A percentile compares a stretch with the other conserved stretches of the same genome.
These are phyloP conservation scores for Phytophthora quininea DNA, from an alignment of 352 stramenopile species.

Conservation along the genomic window DNA sequence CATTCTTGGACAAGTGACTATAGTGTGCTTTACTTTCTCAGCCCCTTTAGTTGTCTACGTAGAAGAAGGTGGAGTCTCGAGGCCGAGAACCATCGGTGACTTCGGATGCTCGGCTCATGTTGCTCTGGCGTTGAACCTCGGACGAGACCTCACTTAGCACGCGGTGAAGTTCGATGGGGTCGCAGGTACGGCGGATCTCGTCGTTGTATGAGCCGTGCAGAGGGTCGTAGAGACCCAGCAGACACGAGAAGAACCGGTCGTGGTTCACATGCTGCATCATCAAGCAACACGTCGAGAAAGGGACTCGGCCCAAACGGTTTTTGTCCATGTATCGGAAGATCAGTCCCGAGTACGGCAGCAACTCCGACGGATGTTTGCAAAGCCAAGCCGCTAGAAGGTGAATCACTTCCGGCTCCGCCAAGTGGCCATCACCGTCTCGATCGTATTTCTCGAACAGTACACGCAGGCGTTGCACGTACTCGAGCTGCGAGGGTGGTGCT, in stretches of 20 bases:
- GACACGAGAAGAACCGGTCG: constrained; percentile 87
- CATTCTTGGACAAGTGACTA: no score
- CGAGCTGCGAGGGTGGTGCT: constrained; percentile 73
- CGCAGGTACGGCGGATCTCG: constrained; percentile 67
- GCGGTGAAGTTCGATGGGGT: constrained; percentile 68
- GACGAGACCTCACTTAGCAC: constrained; percentile 81
- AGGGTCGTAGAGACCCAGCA: constrained; percentile 84
- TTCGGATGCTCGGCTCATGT: constrained; percentile 44
- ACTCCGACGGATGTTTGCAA: constrained; percentile 80
- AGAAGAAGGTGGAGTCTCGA: constrained; percentile 84
- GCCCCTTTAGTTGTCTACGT: constrained; percentile 49
- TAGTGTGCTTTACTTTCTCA: no score
- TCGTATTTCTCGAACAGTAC: constrained; percentile 86
- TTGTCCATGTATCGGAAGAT: constrained; percentile 92
- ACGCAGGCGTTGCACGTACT: constrained; percentile 84
- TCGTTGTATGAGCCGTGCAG: constrained; percentile 78
- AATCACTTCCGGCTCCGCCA: constrained; percentile 74
- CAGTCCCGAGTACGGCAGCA: constrained; percentile 78
- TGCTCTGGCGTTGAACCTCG: constrained; percentile 59
- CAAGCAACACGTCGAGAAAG: constrained; percentile 84
- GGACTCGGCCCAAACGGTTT: constrained; percentile 75
- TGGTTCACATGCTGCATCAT: constrained; percentile 91
- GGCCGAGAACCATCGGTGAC: constrained; percentile 46
- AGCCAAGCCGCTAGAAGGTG: constrained; percentile 84
- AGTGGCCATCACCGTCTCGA: constrained; percentile 60